Evolutionary conservation across 768 basidiomycete species (phyloP), one percentile per base, ranked within the genome.

Genomic region (Roridomyces roridus): DNA sequence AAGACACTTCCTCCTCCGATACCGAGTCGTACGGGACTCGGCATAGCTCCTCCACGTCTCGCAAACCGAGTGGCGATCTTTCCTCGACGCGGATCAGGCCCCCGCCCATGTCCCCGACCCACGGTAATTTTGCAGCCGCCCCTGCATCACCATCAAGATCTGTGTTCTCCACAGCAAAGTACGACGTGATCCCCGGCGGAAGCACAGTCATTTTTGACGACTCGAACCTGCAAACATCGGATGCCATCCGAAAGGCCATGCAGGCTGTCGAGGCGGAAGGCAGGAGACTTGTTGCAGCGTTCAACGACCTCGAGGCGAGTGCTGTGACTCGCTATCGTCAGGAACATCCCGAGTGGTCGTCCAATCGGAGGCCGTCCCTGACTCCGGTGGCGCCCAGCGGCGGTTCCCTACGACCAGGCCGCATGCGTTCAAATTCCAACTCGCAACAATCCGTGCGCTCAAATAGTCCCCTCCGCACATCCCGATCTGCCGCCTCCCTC

Each of bases 221-320:
- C 53, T 80, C 80, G 4, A 76, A 77, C 25, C 75, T 85, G 46
- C 75, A 76, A 51, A 82, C 85, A 17, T 71, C 82, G 45, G 78
- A 77, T 51, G 81, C 85, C 35, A 83, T 92, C 49, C 83, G 81
- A 41, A 72, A 74, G 18, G 85, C 86, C 52, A 87, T 92, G 49
- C 76, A 80, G 52, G 68, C 74, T 3, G 82, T 89, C 34, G 88
- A 91, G 64, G 79, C 82, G 23, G 90, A 92, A 65, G 84, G 82
- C 11, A 72, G 78, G 26, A 75, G 85, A 11, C 74, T 92, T 24
- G 69, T 87, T 25, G 84, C 87, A 42, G 88, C 88, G 7, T 92
- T 92, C 63, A 82, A 84, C 54, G 80, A 82, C 20, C 76, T 91
- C 23, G 88, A 92, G 70, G 73, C 84, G 29, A 82, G 75, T 45